These are phyloP conservation scores for Colletotrichum sp. DNA, from an alignment of 2,329 filamentous ascomycete species.

Conservation along the genomic window DNA sequence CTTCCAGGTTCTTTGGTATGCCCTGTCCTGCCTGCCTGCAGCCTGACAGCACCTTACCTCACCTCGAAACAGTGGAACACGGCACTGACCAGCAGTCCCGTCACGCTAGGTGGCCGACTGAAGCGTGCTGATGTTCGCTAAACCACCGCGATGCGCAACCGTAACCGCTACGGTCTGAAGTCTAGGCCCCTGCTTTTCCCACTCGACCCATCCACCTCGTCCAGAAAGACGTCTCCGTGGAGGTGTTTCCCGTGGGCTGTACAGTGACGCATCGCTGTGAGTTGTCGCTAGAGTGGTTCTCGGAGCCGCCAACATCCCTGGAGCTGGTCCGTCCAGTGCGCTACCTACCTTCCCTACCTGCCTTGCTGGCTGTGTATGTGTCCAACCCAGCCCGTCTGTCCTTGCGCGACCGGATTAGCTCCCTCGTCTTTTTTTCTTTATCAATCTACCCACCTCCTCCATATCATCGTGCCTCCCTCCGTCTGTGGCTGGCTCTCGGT, in stretches of 20 bases:
- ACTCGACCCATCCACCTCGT: not conserved
- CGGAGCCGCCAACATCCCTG: constrained; percentile 10
- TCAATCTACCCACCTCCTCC: constrained; percentile 1
- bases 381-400: not conserved
- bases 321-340: not conserved
- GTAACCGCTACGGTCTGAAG: constrained; percentile 1
- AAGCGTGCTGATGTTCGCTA: not conserved
- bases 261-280: constrained; percentile 4
- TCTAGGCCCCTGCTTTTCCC: not conserved
- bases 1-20: not conserved
- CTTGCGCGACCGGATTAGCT: not conserved
- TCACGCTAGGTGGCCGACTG: not conserved
- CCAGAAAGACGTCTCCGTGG: not conserved
- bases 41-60: not conserved
- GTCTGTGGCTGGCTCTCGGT: not conserved
- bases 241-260: not conserved
- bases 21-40: not conserved
- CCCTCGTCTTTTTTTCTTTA: constrained; percentile 4
- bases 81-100: not conserved
- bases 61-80: not conserved
- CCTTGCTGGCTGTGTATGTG: not conserved
- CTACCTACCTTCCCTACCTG: not conserved
- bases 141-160: not conserved
- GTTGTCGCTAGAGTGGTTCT: constrained; percentile 7
- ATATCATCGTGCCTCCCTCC: not conserved